These are phyloP conservation scores for Leishmania aethiopica DNA, from an alignment of 208 protist species.

Conservation along the genomic window DNA sequence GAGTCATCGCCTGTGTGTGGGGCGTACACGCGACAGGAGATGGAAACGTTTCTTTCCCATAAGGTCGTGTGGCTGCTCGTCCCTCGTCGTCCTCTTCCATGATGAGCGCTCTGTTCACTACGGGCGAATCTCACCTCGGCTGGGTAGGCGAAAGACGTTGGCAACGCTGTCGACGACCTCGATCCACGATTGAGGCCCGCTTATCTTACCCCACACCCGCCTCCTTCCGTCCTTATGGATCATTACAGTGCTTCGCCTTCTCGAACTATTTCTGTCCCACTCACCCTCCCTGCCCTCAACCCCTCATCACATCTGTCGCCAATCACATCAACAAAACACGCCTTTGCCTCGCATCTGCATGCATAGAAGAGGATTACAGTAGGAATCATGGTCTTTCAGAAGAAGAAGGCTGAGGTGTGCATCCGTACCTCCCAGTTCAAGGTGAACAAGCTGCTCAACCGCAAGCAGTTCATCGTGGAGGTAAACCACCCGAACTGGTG, in stretches of 20 bases:
- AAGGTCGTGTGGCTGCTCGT: not conserved
- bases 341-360: not conserved
- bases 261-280: not conserved
- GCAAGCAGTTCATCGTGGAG: constrained; percentile 99
- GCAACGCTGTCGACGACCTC: not conserved
- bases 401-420: constrained; percentile 92
- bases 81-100: not conserved
- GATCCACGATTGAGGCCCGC: not conserved
- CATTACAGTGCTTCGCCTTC: not conserved
- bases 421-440: constrained; percentile 98
- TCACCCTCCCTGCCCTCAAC: not conserved
- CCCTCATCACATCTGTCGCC: not conserved
- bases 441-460: constrained; percentile 98
- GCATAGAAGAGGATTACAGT: constrained; percentile 30
- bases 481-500: constrained; percentile 89
- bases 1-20: not conserved
- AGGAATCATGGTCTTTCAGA: constrained; percentile 90
- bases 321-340: constrained; percentile 1
- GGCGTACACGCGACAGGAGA: not conserved
- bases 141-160: not conserved
- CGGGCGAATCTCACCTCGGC: not conserved
- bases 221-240: not conserved
- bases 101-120: not conserved
- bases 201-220: not conserved
- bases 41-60: not conserved